Evolutionary conservation across 1,284 basidiomycete species (phyloP).

Genomic region (Moesziomyces antarcticus): DNA sequence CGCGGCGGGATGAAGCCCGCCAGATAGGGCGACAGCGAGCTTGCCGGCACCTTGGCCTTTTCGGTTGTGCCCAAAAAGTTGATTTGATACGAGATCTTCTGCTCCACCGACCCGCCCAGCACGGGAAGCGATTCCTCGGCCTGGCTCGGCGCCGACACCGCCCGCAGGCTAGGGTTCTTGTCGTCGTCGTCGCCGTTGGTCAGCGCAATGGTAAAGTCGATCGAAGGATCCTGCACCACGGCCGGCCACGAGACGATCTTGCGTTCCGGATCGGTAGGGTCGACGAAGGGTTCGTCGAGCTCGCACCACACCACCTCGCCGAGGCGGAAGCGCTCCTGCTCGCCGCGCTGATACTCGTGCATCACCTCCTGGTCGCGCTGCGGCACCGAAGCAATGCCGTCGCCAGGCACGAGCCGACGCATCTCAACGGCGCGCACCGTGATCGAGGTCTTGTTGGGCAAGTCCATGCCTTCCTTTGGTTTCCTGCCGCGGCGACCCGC

Average conservation of each 20-base stretch:
- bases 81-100: slow-evolving; percentile 37
- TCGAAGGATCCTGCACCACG: slow-evolving; percentile 25
- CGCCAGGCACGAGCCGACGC: slow-evolving; percentile 38
- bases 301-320: slow-evolving; percentile 49
- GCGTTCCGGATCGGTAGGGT: slow-evolving; percentile 10
- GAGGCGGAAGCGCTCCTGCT: slow-evolving; percentile 48
- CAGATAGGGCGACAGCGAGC: slow-evolving; percentile 32
- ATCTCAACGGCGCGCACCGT: slow-evolving; percentile 33
- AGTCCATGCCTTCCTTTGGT: slow-evolving; percentile 6
- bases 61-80: slow-evolving; percentile 45
- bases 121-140: slow-evolving; percentile 14
- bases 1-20: slow-evolving; percentile 20
- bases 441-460: slow-evolving; percentile 18
- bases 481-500: slow-evolving; percentile 11
- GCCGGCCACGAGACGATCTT: slow-evolving; percentile 42
- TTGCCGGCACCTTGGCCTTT: slow-evolving; percentile 28
- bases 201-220: slow-evolving; percentile 16
- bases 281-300: slow-evolving; percentile 39
- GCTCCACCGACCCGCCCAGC: slow-evolving; percentile 9
- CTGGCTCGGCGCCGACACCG: slow-evolving; percentile 16
- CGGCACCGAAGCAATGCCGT: slow-evolving; percentile 34
- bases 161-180: slow-evolving; percentile 21
- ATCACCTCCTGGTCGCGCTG: slow-evolving; percentile 42
- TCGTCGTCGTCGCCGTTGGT: slow-evolving; percentile 11
- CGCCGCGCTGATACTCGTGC: slow-evolving; percentile 28